Evolutionary conservation across 176 grass and related monocot genomes (phyloP), one percentile per base, ranked within the genome.

Genomic region (Bromus sterilis): DNA sequence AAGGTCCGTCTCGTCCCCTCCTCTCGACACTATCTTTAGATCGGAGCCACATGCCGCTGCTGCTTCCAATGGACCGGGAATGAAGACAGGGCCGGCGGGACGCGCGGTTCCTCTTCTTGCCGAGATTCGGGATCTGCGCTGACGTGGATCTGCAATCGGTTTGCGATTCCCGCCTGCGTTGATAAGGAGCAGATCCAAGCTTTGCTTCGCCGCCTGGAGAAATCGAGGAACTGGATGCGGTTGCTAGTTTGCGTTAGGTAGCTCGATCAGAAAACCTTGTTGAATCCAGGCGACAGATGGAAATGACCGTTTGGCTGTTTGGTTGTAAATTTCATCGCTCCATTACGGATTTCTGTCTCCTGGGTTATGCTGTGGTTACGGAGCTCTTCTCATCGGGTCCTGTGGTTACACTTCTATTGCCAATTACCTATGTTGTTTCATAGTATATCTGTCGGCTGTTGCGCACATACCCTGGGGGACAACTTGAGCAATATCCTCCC

Each of bases 1-100:
- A 97, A 97, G 94, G 94, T 97, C 25, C 35, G 44, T 66, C 9
- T 25, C 56, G 6, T 40, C 16, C 34, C 26, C 3, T 30, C 64
- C 25, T 7, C 26, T 30, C 41, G 7, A 30, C 49, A 30, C 39
- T 18, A 72, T 4, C 40, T 4, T 14, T 69, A 83, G 82, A 90
- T 91, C 78, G 72, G 77, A 26, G 11, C 57, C 32, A 10, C 3
- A 7, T 10, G 67, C 51, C 9, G 67, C 51, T 4, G 28, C 69
- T 30, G 43, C 69, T 60, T 71, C 9, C 30, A 49, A 60, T 59
- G 46, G 15, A n/a, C 7, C n/a, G 39, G 55, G 51, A 58, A 56
- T 33, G 36, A 73, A 39, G 15, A 56, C 1, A 11, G n/a, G 76
- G 37, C 73, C 8, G 6, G 9, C 85, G 37, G 33, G 33, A 9